Base-by-base conservation (phyloP, 1,284 basidiomycete genomes). In the Thelephora terrestris region DNA sequence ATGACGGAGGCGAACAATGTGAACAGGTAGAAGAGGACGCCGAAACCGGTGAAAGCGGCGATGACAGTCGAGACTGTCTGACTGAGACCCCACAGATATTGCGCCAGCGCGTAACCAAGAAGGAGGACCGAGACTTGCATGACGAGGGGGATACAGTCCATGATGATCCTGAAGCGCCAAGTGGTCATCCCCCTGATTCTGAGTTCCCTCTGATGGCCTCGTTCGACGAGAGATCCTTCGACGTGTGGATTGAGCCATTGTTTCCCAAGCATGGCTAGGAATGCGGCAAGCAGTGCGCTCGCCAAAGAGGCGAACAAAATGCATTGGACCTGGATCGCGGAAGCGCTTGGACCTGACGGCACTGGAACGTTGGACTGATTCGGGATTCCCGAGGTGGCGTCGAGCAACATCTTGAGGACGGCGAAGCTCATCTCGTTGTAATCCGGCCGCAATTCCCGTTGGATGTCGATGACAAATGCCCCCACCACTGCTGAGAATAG, bases 251-350 rank as follows among this genome's bases (percentile, higher is more conserved):
- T 37, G 9, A 47, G 16, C 46, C 46, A 47, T 18, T 47, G 46
- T 25, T 47, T 47, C 7, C 32, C 46, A 18, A 47, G 35, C 46
- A 47, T 47, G n/a, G 46, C 46, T n/a, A 34, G 34, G 9, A 47
- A 37, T 16, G 46, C 46, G 23, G 46, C 46, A 18, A 47, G 37
- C 18, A 47, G 18, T 5, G 18, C 21, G 7, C 7, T 36, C 20
- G 46, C 20, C 18, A 47, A 18, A 37, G 32, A 36, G 10, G 46
- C 32, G 27, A 34, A 46, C 2, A 46, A 20, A 17, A 46, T 25
- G 20, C 27, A 35, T 34, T 46, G 45, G 24, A 46, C 21, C 9
- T 21, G 24, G 7, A 46, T 37, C 7, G 20, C 35, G 35, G 35
- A 16, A 37, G 16, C 35, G 24, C 10, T 37, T 21, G 44, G 24